A percentile compares a stretch with the other conserved stretches of the same genome.
These are phyloP conservation scores for Xerocomus nothofagi DNA, from an alignment of 1,284 basidiomycete genomes.

Conservation along the genomic window DNA sequence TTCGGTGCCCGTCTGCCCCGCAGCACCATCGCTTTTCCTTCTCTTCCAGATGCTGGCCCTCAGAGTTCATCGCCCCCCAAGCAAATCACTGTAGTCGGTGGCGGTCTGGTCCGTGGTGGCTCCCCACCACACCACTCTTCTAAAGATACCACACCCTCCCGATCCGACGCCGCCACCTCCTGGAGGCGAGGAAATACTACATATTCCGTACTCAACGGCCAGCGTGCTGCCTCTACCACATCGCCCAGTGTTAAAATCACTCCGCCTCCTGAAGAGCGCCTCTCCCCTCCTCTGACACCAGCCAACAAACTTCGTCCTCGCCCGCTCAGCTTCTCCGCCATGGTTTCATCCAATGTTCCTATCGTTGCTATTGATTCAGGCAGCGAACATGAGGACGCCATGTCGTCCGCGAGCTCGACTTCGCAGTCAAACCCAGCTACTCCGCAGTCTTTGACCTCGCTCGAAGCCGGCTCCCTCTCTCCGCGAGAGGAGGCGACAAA, in stretches of 20 bases:
- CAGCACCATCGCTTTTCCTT: constrained; percentile 43
- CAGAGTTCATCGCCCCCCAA: constrained; percentile 48
- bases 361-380: constrained; percentile 57
- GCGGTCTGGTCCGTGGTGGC: constrained; percentile 65
- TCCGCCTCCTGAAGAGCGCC: constrained; percentile 62
- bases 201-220: constrained; percentile 66
- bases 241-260: constrained; percentile 68
- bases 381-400: constrained; percentile 58
- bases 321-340: constrained; percentile 62
- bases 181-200: constrained; percentile 74
- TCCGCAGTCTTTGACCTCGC: constrained; percentile 66
- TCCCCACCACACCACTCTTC: constrained; percentile 41
- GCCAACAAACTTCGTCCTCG: constrained; percentile 61
- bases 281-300: constrained; percentile 45
- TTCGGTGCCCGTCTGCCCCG: constrained; percentile 60
- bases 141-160: constrained; percentile 49
- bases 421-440: constrained; percentile 68
- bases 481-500: constrained; percentile 78
- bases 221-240: constrained; percentile 51
- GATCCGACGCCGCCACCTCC: constrained; percentile 71
- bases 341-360: constrained; percentile 50
- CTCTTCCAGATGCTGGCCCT: constrained; percentile 43
- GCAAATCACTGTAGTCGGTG: constrained; percentile 67
- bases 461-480: constrained; percentile 57
- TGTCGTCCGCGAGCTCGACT: constrained; percentile 49